These are phyloP conservation scores for Durotheca rogersii DNA, from an alignment of 495 filamentous ascomycete species.

Conservation along the genomic window DNA sequence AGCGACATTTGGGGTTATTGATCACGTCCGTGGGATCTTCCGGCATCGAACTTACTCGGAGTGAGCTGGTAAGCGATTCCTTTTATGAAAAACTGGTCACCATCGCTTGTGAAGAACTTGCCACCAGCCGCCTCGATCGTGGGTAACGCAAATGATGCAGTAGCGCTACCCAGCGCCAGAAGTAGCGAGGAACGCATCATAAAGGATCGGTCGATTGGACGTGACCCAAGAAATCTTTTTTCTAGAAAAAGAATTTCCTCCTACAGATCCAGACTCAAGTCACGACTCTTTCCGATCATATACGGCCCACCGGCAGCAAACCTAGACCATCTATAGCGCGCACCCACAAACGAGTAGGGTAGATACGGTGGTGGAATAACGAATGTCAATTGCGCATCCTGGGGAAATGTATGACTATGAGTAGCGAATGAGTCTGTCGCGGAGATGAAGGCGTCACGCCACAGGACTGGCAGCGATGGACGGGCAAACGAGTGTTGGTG, in stretches of 20 bases:
- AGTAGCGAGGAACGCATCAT: slow-evolving; percentile 40
- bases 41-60: slow-evolving; percentile 25
- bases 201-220: no score
- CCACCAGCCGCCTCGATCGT: slow-evolving; percentile 70
- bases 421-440: slow-evolving; percentile 8
- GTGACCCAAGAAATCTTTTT: no score
- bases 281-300: no score
- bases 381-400: slow-evolving; percentile 22
- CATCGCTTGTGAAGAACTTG: slow-evolving; percentile 80
- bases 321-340: no score
- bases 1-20: background rate
- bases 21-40: background rate
- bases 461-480: slow-evolving; percentile 13
- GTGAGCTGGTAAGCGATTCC: slow-evolving; percentile 70
- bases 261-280: no score
- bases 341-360: no score
- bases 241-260: no score
- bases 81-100: slow-evolving; percentile 82
- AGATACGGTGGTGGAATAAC: slow-evolving; percentile 10
- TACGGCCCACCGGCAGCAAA: no score
- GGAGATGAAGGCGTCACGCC: slow-evolving; percentile 19
- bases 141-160: slow-evolving; percentile 42
- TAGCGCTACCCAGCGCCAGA: slow-evolving; percentile 38
- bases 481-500: slow-evolving; percentile 23
- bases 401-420: no score